A percentile compares a stretch with the other conserved stretches of the same genome.
phyloP scores from a whole-genome alignment of 148 eudicot species.

The Rhododendron mucronatum region DNA sequence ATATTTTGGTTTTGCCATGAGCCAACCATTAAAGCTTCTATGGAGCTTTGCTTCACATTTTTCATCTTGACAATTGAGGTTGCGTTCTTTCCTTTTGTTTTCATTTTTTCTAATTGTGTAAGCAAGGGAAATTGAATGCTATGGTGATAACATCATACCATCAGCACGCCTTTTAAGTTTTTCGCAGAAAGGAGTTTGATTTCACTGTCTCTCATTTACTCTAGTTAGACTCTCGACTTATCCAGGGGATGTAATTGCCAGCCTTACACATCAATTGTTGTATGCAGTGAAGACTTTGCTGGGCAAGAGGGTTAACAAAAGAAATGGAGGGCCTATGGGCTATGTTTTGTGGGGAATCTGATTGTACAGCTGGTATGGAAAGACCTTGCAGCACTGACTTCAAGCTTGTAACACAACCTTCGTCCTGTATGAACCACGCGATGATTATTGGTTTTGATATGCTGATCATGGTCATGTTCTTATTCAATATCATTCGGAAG shows the following conservation, averaged over 20 bases:
- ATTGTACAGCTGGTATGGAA: slow-evolving; percentile 22
- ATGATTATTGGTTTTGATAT: slow-evolving; percentile 46
- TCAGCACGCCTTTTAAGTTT: neutral
- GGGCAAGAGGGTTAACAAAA: neutral
- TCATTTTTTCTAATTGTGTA: neutral
- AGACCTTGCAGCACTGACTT: slow-evolving; percentile 41
- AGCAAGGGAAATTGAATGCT: neutral
- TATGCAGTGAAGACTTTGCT: neutral
- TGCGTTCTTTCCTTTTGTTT: neutral
- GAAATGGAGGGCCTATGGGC: slow-evolving; percentile 41
- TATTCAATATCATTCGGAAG: slow-evolving; percentile 37
- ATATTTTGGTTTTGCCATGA: neutral
- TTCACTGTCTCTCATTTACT: neutral
- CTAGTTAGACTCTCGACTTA: neutral
- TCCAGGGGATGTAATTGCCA: neutral
- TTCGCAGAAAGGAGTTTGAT: neutral
- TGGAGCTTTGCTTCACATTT: neutral
- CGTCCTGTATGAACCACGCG: slow-evolving; percentile 79
- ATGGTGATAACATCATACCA: neutral
- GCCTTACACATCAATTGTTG: neutral
- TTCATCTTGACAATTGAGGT: neutral
- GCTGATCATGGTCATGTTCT: slow-evolving; percentile 46
- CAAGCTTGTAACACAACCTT: slow-evolving; percentile 38
- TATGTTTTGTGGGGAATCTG: slow-evolving; percentile 36
- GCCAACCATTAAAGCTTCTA: neutral